Conservation (phyloP, 2,329 filamentous ascomycete genomes). For the Trichocomaceae sp. region DNA sequence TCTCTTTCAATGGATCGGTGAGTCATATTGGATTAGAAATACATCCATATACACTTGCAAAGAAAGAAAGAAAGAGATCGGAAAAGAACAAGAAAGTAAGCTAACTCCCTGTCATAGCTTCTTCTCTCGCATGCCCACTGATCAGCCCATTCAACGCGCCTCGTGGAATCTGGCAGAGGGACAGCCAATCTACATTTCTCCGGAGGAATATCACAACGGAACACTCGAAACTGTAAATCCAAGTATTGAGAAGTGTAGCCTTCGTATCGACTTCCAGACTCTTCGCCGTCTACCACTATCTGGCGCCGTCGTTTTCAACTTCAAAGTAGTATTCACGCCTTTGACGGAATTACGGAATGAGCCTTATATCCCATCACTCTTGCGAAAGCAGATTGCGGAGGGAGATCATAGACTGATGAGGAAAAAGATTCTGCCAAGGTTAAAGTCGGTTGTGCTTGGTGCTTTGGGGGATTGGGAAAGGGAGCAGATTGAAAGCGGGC, state of each 20-base stretch:
- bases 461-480: conserved; percentile 55
- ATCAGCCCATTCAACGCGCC: conserved; percentile 71
- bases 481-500: conserved; percentile 59
- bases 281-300: conserved; percentile 70
- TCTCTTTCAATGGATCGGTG: conserved; percentile 78
- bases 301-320: conserved; percentile 74
- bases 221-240: conserved; percentile 51
- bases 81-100: no score
- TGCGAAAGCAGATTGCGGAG: conserved; percentile 60
- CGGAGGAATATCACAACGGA: conserved; percentile 33
- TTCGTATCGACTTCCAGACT: conserved; percentile 85
- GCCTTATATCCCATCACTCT: conserved; percentile 62
- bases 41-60: no score
- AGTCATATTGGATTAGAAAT: conserved; percentile 21
- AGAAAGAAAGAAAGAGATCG: no score
- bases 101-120: no score
- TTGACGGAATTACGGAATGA: conserved; percentile 63
- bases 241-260: conserved; percentile 52
- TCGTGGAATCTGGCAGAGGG: conserved; percentile 78
- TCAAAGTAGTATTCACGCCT: conserved; percentile 78
- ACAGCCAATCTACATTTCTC: conserved; percentile 66
- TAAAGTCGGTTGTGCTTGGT: conserved; percentile 64
- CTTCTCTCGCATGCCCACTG: conserved; percentile 68
- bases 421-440: conserved; percentile 78
- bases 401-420: conserved; percentile 65